These are phyloP conservation scores for Forsythia suspensa DNA, from an alignment of 257 asterid species.

Conservation along the genomic window DNA sequence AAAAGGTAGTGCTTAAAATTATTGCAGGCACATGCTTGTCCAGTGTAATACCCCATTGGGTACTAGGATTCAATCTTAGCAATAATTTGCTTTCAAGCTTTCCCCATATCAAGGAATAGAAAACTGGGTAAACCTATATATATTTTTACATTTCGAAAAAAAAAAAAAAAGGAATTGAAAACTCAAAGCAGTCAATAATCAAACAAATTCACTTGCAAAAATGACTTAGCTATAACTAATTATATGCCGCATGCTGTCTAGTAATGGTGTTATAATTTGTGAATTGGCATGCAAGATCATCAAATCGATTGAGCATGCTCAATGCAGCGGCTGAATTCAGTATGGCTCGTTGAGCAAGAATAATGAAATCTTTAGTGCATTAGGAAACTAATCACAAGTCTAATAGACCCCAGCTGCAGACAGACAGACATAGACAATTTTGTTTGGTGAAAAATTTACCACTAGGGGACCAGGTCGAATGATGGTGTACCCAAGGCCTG, in stretches of 20 bases:
- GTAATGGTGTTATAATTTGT: not conserved
- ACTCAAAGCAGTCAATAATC: not conserved
- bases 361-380: not conserved
- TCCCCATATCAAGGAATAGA: not conserved
- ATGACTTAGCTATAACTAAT: not conserved
- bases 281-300: not conserved
- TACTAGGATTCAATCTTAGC: not conserved
- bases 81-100: not conserved
- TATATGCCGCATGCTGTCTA: not conserved
- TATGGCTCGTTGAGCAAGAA: not conserved
- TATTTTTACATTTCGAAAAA: no score
- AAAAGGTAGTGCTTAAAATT: not conserved
- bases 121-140: no score
- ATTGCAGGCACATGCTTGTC: not conserved
- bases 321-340: not conserved
- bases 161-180: no score
- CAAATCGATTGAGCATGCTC: not conserved
- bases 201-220: no score
- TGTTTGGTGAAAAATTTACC: conserved; percentile 40
- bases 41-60: not conserved
- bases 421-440: not conserved
- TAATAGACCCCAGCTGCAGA: not conserved
- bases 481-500: conserved; percentile 97
- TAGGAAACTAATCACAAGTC: not conserved
- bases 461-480: conserved; percentile 92